Base-by-base conservation (phyloP, 768 basidiomycete species). In the Amanita pseudoporphyria region DNA sequence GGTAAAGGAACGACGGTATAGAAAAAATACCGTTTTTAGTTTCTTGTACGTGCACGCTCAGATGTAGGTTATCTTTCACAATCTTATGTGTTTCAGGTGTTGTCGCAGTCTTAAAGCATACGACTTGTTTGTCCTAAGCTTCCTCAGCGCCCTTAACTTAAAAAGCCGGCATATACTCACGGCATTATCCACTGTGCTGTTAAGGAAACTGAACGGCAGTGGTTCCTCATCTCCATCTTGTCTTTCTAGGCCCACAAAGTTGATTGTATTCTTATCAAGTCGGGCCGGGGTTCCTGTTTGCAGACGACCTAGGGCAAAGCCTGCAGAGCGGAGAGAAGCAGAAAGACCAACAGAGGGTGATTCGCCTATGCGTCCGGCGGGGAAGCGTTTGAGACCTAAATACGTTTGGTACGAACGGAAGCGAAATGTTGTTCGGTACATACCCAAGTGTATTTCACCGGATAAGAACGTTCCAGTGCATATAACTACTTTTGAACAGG, bases 381-480 rank as follows among this genome's bases (percentile, higher is more conserved):
- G 87, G 56, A 82, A 81, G 14, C 79, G 74, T 52, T 81, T 82
- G 67, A 81, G 74, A 38, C 84, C 82, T 84, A 21, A 26, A 19
- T n/a, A n/a, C 13, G 14, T 30, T 35, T 32, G 19, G 22, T 19
- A 21, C 12, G 9, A 21, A 2, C 19, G 19, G 12, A 19, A 43
- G 14, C 2, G 7, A 18, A 12, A 13, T 35, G 3, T 16, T 14
- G 18, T 14, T 18, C 19, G 16, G 4, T 12, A 45, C 62, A 22
- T 57, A 81, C 89, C 91, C 40, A 95, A 87, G 58, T 94, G 91
- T 39, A 93, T 90, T 66, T 94, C 88, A 9, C 88, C 92, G 2
- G 85, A 84, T 21, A 95, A 74, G 61, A 95, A 95, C 0, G 92
- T 95, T 6, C 92, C 92, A 0, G 91, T 94, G 57, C 89, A 91